phyloP scores from a whole-genome alignment of 495 filamentous ascomycete genomes.

The Tuber brumale region DNA sequence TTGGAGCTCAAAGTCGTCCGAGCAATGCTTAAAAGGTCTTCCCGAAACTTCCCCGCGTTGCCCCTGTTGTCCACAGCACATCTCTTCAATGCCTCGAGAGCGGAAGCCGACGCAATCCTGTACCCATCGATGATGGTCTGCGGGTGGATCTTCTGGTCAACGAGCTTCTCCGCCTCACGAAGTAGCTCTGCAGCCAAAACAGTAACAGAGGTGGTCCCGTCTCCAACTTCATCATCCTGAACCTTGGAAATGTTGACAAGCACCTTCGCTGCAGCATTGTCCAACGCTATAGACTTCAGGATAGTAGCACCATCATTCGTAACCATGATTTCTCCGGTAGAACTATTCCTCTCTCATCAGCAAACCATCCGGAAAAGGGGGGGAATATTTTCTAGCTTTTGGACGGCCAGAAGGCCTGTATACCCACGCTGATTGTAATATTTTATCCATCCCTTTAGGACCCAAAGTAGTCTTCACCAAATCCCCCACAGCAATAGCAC shows the following conservation, averaged over 20 bases:
- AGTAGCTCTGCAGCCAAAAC: slow-evolving; percentile 92
- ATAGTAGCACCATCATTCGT: slow-evolving; percentile 99
- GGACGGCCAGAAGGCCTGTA: slow-evolving; percentile 10
- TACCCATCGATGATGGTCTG: slow-evolving; percentile 99
- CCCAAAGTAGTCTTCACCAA: slow-evolving; percentile 94
- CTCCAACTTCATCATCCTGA: slow-evolving; percentile 96
- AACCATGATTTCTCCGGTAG: slow-evolving; percentile 93
- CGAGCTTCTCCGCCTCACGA: slow-evolving; percentile 91
- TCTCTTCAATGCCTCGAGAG: slow-evolving; percentile 73
- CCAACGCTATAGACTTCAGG: slow-evolving; percentile 95
- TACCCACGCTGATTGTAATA: slow-evolving; percentile 88
- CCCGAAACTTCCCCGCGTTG: slow-evolving; percentile 72
- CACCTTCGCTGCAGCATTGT: slow-evolving; percentile 95
- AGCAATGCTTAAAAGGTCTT: slow-evolving; percentile 84
- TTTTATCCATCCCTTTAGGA: slow-evolving; percentile 99
- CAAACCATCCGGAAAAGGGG: not conserved
- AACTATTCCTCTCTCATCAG: slow-evolving; percentile 50
- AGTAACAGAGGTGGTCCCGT: slow-evolving; percentile 86
- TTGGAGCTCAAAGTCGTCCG: slow-evolving; percentile 97
- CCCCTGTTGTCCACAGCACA: slow-evolving; percentile 82
- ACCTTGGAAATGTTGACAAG: slow-evolving; percentile 99
- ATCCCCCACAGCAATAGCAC: slow-evolving; percentile 95
- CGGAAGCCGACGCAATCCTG: slow-evolving; percentile 87
- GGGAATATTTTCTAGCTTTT: not conserved
- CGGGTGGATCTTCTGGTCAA: slow-evolving; percentile 95